Evolutionary conservation across 2,329 filamentous ascomycete genomes (phyloP).

Genomic region (Hypoxylon sp.): DNA sequence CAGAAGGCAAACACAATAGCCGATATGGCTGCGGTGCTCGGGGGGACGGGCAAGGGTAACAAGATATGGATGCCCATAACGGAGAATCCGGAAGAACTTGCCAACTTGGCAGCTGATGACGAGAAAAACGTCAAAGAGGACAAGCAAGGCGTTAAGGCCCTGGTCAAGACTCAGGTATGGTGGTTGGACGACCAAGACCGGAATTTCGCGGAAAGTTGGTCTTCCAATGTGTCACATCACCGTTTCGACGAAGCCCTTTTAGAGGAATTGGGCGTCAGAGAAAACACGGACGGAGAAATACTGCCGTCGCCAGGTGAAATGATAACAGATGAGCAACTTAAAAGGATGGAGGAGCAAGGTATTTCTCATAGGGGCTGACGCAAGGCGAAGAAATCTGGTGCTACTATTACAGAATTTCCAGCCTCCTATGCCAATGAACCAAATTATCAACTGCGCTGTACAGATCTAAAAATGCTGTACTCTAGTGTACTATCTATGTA

Average conservation of each 20-base stretch:
- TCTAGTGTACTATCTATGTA: conserved; percentile 48
- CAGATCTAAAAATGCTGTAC: conserved; percentile 46
- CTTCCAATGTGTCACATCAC: conserved; percentile 68
- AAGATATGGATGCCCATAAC: conserved; percentile 56
- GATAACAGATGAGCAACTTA: conserved; percentile 32
- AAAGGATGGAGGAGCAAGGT: conserved; percentile 21
- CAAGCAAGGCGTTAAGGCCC: conserved; percentile 43
- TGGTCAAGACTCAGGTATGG: conserved; percentile 63
- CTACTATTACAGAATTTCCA: conserved; percentile 27
- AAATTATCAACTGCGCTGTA: conserved; percentile 35
- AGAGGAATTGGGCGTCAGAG: conserved; percentile 15
- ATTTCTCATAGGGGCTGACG: conserved; percentile 24
- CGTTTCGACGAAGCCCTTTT: conserved; percentile 56
- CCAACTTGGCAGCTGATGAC: conserved; percentile 29
- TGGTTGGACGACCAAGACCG: conserved; percentile 67
- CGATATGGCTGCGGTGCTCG: conserved; percentile 73
- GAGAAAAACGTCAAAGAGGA: conserved; percentile 21
- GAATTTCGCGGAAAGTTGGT: conserved; percentile 65
- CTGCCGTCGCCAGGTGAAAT: conserved; percentile 23
- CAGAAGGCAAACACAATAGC: conserved; percentile 75
- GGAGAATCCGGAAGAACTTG: conserved; percentile 32
- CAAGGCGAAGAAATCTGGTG: conserved; percentile 12
- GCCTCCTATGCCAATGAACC: conserved; percentile 34
- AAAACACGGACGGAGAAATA: conserved; percentile 16
- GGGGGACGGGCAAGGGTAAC: conserved; percentile 67